Evolutionary conservation across 2,329 filamentous ascomycete genomes (phyloP), one percentile per base, ranked within the genome.

Genomic region (Aureobasidium zeae): DNA sequence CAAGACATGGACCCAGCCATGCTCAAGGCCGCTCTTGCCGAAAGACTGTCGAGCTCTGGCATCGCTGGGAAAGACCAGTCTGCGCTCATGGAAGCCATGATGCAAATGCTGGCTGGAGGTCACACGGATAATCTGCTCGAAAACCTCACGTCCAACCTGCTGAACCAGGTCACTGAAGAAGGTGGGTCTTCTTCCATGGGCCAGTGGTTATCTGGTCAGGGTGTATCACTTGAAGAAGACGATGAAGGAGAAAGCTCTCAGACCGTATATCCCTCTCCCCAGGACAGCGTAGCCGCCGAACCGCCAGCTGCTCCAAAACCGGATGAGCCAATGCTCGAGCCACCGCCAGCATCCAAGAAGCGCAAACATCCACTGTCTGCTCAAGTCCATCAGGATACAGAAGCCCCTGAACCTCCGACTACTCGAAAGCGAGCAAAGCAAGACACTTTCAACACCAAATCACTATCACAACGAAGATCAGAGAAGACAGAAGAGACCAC

Each of bases 31-130:
- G 54, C 59, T 8, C 39, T 63, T 7, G 50, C 52, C 24, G 49
- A 56, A 33, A 58, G 51, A 41, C 52, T 63, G 1, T 53, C 51
- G 11, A 53, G 54, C 9, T 52, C 53, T 12, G 59, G 58, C 1
- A 49, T 61, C 13, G 51, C 63, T 13, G 65, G 62, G 12, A 59
- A 65, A 52, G 66, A 69, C 47, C 61, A 66, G 26, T 53, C 57
- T 11, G 60, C 63, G 10, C 58, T 71, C 35, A 60, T 70, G 41
- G 52, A 65, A 34, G 66, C 63, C 12, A 62, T 67, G 4, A 57
- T 62, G 51, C 62, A 67, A 38, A 68, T 71, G 66, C 55, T 69
- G 9, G 60, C 58, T 4, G 61, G 63, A 21, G 54, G 25, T 9
- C 44, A 56, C 6, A 59, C 60, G 19, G 66, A 68, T 36, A 66